Evolutionary conservation across 768 basidiomycete genomes (phyloP).

Genomic region (Termitomyces sp.): DNA sequence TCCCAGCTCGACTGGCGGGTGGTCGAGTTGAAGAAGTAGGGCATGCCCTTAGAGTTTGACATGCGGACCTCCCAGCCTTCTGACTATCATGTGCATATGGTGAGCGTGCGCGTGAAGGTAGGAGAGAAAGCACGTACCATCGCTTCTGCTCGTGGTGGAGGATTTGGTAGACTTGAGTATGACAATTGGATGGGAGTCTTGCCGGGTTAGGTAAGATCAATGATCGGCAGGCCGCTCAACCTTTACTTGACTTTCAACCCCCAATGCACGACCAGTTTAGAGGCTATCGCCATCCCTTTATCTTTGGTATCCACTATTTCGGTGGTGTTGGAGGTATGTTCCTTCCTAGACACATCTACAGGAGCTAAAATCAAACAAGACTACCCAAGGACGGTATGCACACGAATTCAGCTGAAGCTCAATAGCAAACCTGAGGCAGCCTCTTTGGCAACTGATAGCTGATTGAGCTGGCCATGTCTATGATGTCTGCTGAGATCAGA

Average conservation of each 20-base stretch:
- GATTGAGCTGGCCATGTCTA: conserved; percentile 43
- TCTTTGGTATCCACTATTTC: conserved; percentile 35
- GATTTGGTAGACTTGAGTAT: not conserved
- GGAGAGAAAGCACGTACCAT: not conserved
- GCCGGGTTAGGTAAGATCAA: not conserved
- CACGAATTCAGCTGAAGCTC: not conserved
- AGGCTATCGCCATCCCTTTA: conserved; percentile 47
- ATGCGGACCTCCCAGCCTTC: conserved; percentile 79
- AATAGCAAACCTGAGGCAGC: not conserved
- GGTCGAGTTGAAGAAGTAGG: conserved; percentile 83
- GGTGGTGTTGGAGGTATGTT: conserved; percentile 40
- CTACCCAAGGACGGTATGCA: conserved; percentile 40
- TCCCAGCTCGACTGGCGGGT: conserved; percentile 81
- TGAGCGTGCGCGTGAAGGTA: not conserved
- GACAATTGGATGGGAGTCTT: not conserved
- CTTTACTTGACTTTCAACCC: not conserved
- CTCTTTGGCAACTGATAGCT: conserved; percentile 23
- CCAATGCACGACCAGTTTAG: conserved; percentile 17
- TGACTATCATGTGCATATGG: not conserved
- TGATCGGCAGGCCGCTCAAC: not conserved
- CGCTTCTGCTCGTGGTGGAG: not conserved
- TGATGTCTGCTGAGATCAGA: conserved; percentile 38
- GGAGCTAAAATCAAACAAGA: conserved; percentile 20
- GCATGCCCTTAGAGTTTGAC: conserved; percentile 68
- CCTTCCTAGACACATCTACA: not conserved